phyloP scores from a whole-genome alignment of 2,329 filamentous ascomycete species.

The Clathrospora elynae region DNA sequence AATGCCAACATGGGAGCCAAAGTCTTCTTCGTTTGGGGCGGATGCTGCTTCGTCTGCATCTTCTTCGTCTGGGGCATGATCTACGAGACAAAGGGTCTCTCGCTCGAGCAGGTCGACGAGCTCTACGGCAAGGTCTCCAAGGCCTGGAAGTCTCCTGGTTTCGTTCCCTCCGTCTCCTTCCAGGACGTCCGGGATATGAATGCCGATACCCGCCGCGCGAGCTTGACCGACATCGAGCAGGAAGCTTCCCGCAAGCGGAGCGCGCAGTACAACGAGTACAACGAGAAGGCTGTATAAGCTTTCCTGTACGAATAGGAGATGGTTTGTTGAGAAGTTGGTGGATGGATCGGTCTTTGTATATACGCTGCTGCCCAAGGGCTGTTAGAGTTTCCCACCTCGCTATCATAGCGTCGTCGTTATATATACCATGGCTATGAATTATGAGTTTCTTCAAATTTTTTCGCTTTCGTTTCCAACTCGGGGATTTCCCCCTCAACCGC shows the following conservation, averaged over 20 bases:
- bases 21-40: slow-evolving; percentile 63
- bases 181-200: slow-evolving; percentile 42
- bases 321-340: not conserved
- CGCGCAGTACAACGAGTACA: slow-evolving; percentile 36
- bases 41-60: slow-evolving; percentile 58
- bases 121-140: slow-evolving; percentile 74
- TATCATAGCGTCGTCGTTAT: too few relatives aligned
- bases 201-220: slow-evolving; percentile 35
- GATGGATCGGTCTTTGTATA: slow-evolving; percentile 3
- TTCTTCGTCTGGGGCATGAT: slow-evolving; percentile 77
- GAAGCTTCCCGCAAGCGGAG: slow-evolving; percentile 43
- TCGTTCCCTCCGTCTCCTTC: slow-evolving; percentile 61
- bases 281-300: slow-evolving; percentile 19
- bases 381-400: too few relatives aligned
- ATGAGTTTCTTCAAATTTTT: too few relatives aligned
- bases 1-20: slow-evolving; percentile 67
- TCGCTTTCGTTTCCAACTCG: too few relatives aligned
- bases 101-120: slow-evolving; percentile 78
- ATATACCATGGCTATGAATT: too few relatives aligned
- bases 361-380: too few relatives aligned
- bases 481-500: too few relatives aligned
- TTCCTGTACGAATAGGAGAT: not conserved
- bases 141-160: slow-evolving; percentile 72
- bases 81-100: slow-evolving; percentile 78
- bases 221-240: slow-evolving; percentile 40